Conservation (phyloP, 2,329 filamentous ascomycete species). For the Samsoniella hepiali region DNA sequence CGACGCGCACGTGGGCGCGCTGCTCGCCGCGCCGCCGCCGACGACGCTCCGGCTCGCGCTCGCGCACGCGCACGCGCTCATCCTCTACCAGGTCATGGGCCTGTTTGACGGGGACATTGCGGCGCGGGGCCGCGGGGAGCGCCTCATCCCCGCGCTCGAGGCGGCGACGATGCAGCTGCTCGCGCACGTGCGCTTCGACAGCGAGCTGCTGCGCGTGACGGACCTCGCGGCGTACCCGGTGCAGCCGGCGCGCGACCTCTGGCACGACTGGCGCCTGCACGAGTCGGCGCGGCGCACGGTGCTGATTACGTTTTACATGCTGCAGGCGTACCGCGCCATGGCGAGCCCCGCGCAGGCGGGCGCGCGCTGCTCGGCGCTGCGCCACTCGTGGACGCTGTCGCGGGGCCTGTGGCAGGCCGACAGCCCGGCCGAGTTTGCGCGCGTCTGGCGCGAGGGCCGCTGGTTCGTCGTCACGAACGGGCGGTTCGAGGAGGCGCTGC, state of each 20-base stretch:
- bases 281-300: constrained; percentile 53
- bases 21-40: constrained; percentile 37
- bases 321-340: constrained; percentile 37
- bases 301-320: constrained; percentile 46
- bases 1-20: constrained; percentile 40
- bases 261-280: constrained; percentile 50
- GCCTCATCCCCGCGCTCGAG: constrained; percentile 33
- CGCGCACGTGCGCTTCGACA: constrained; percentile 31
- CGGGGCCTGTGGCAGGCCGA: constrained; percentile 37
- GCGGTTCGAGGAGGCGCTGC: constrained; percentile 28
- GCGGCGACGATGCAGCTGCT: constrained; percentile 33
- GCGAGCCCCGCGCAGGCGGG: constrained; percentile 23
- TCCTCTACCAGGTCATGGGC: constrained; percentile 48
- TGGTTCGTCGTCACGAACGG: constrained; percentile 35
- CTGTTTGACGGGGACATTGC: constrained; percentile 50
- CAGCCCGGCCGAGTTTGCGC: constrained; percentile 36
- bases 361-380: constrained; percentile 30
- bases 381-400: constrained; percentile 40
- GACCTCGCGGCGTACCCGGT: constrained; percentile 35
- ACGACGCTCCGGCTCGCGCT: constrained; percentile 30
- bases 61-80: constrained; percentile 45
- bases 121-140: constrained; percentile 37
- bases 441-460: constrained; percentile 35
- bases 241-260: constrained; percentile 42
- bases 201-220: constrained; percentile 18